Evolutionary conservation across 2,329 filamentous ascomycete genomes (phyloP).

Genomic region (Fusarium clavum): DNA sequence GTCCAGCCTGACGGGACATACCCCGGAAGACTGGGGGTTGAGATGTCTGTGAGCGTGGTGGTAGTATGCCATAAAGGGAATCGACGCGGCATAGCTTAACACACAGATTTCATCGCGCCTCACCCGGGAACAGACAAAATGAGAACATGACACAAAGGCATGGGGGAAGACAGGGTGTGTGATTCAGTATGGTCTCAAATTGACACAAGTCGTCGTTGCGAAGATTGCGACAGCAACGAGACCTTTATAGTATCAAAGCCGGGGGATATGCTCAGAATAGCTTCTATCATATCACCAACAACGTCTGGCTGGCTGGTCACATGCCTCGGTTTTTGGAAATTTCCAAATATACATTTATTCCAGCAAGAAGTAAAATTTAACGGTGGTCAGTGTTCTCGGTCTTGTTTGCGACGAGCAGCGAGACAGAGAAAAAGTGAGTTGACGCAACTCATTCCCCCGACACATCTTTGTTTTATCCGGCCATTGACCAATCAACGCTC

Average conservation of each 20-base stretch:
- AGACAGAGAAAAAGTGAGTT: conserved; percentile 20
- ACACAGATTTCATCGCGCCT: conserved; percentile 41
- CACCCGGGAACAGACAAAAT: conserved; percentile 44
- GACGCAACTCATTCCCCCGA: conserved; percentile 43
- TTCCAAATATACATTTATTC: conserved; percentile 2
- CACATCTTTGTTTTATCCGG: conserved; percentile 38
- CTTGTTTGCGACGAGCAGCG: conserved; percentile 43
- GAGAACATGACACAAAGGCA: conserved; percentile 18
- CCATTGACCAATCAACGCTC: conserved; percentile 51
- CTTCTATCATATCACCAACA: conserved; percentile 15
- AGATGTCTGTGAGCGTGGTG: conserved; percentile 8
- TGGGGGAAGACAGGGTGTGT: conserved; percentile 31
- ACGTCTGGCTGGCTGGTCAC: conserved; percentile 4
- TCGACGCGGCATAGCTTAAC: conserved; percentile 21
- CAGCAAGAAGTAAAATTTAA: background rate
- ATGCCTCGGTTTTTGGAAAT: conserved; percentile 20
- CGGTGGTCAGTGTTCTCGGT: conserved; percentile 31
- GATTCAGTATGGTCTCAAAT: conserved; percentile 30
- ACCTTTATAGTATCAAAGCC: conserved; percentile 12
- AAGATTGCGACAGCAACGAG: conserved; percentile 34
- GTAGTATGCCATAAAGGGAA: conserved; percentile 18
- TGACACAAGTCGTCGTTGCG: conserved; percentile 35
- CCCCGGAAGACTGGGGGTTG: conserved; percentile 23
- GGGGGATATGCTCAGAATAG: conserved; percentile 18
- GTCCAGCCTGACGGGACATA: conserved; percentile 15